Percentiles rank a stretch among this genome's conserved stretches.
Evolutionary conservation across 176 grass and related monocot genomes (phyloP).

Genomic region (Oryza brachyantha): DNA sequence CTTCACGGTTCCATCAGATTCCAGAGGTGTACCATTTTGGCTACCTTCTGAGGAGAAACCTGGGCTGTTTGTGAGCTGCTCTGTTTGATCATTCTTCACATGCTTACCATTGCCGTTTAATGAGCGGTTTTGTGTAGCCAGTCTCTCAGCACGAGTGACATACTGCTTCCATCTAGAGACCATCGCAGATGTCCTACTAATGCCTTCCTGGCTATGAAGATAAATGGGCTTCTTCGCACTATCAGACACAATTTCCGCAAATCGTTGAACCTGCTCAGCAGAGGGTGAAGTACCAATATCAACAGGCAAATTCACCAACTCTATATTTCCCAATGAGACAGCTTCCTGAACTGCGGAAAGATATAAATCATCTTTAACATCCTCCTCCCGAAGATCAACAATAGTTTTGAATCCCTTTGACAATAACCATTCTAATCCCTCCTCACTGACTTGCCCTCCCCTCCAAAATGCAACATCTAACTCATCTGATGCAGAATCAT

Average conservation of each 20-base stretch:
- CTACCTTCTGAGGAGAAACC: slow-evolving; percentile 19
- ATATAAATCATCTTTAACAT: slow-evolving; percentile 70
- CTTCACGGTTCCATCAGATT: slow-evolving; percentile 31
- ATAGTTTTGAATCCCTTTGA: slow-evolving; percentile 82
- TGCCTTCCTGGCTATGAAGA: slow-evolving; percentile 92
- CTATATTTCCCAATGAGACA: slow-evolving; percentile 71
- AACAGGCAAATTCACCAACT: slow-evolving; percentile 82
- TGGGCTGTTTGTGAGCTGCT: slow-evolving; percentile 21
- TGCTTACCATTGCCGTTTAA: slow-evolving; percentile 49
- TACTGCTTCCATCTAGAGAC: slow-evolving; percentile 94
- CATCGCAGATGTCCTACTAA: slow-evolving; percentile 86
- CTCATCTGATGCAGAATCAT: slow-evolving; percentile 55
- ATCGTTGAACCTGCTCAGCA: slow-evolving; percentile 72
- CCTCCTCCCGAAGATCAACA: slow-evolving; percentile 76
- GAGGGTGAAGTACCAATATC: slow-evolving; percentile 77
- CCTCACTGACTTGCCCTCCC: slow-evolving; percentile 87
- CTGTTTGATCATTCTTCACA: slow-evolving; percentile 36
- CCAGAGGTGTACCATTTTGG: slow-evolving; percentile 34
- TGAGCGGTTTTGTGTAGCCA: slow-evolving; percentile 34
- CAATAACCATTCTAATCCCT: slow-evolving; percentile 76
- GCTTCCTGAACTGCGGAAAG: slow-evolving; percentile 57
- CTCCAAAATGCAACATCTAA: slow-evolving; percentile 89
- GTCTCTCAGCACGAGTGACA: slow-evolving; percentile 56
- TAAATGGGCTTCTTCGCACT: slow-evolving; percentile 64
- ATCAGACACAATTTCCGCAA: slow-evolving; percentile 73